phyloP scores from a whole-genome alignment of 768 basidiomycete genomes.

The Coprinopsis sp. region DNA sequence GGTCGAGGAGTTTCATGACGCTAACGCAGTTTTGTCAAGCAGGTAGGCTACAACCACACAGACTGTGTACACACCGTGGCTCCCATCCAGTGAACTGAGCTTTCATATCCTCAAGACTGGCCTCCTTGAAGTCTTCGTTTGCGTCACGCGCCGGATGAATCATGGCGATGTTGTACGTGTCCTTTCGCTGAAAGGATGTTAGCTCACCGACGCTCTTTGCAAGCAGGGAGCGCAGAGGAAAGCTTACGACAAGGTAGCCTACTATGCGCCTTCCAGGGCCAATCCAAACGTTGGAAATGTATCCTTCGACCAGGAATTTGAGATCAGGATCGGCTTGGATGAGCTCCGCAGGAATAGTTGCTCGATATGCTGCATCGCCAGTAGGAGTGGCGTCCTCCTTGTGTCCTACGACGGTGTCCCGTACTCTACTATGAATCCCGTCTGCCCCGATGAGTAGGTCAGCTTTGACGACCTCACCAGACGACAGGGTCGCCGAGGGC shows the following conservation, averaged over 20 bases:
- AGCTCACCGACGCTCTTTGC: neutral
- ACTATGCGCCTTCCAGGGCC: slow-evolving; percentile 40
- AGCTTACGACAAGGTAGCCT: slow-evolving; percentile 32
- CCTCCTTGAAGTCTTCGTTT: slow-evolving; percentile 38
- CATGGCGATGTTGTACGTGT: slow-evolving; percentile 43
- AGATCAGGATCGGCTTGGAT: slow-evolving; percentile 52
- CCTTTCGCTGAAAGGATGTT: slow-evolving; percentile 24
- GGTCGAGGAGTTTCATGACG: slow-evolving; percentile 39
- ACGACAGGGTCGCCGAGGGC: slow-evolving; percentile 34
- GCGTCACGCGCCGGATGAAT: slow-evolving; percentile 29
- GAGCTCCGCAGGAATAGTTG: slow-evolving; percentile 40
- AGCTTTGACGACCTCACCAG: slow-evolving; percentile 35
- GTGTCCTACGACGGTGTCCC: slow-evolving; percentile 43
- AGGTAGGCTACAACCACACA: neutral
- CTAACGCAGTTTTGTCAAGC: slow-evolving; percentile 18
- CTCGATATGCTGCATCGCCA: slow-evolving; percentile 61
- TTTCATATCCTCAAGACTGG: slow-evolving; percentile 42
- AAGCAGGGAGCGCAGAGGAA: neutral
- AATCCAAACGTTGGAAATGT: slow-evolving; percentile 58
- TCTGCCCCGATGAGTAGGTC: slow-evolving; percentile 46
- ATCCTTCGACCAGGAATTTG: slow-evolving; percentile 41
- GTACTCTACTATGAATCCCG: slow-evolving; percentile 46
- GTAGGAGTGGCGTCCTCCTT: slow-evolving; percentile 45
- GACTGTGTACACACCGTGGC: slow-evolving; percentile 31
- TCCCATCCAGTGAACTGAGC: slow-evolving; percentile 46